phyloP scores from a whole-genome alignment of 345 rosid genomes.

The Theobroma cacao region DNA sequence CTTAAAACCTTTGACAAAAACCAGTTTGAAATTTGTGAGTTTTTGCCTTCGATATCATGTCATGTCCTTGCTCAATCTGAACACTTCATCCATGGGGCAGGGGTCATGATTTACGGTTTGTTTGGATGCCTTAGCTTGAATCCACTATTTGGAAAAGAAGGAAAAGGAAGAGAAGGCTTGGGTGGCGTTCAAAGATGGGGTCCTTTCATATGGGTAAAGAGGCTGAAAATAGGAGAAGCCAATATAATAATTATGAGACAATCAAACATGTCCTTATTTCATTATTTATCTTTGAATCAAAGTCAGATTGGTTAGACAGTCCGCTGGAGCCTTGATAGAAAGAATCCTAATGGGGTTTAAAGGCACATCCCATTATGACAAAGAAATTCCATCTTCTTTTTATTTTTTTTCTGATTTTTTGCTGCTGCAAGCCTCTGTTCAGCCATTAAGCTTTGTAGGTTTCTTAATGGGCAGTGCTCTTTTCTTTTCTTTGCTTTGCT shows the following conservation, averaged over 20 bases:
- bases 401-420: conserved; percentile 14
- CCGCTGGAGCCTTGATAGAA: conserved; percentile 10
- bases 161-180: background rate
- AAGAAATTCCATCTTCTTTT: conserved; percentile 25
- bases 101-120: conserved; percentile 20
- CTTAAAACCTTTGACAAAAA: conserved; percentile 11
- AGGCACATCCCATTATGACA: conserved; percentile 31
- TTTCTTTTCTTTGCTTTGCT: conserved; percentile 17
- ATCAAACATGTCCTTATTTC: conserved; percentile 23
- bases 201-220: conserved; percentile 16
- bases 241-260: conserved; percentile 17
- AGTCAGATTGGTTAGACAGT: conserved; percentile 21
- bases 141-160: background rate
- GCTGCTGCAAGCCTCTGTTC: background rate
- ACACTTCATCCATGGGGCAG: background rate
- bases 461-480: conserved; percentile 31
- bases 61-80: background rate
- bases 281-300: conserved; percentile 36
- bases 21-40: conserved; percentile 13
- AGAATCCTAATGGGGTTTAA: conserved; percentile 26
- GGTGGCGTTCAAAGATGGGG: conserved; percentile 5
- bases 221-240: conserved; percentile 1
- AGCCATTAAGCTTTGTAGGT: conserved; percentile 28
- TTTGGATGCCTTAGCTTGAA: conserved; percentile 20
- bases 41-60: background rate